Percentiles rank a stretch among this genome's conserved stretches.
These are phyloP conservation scores for Aspergillus pseudoviridinutans DNA, from an alignment of 2,329 filamentous ascomycete genomes.

Conservation along the genomic window DNA sequence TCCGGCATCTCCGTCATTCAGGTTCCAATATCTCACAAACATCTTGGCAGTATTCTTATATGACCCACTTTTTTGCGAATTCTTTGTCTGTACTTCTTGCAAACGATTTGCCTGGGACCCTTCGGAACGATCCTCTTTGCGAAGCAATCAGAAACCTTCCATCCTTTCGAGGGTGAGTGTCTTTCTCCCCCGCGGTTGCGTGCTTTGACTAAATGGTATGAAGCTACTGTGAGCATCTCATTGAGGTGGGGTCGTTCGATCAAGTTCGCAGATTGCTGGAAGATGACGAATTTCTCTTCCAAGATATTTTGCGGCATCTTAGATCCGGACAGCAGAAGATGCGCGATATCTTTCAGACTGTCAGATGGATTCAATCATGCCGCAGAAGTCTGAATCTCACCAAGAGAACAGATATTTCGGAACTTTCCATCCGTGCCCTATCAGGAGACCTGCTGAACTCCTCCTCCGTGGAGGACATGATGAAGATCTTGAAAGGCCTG, in stretches of 20 bases:
- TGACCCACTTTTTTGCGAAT: constrained; percentile 63
- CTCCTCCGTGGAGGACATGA: constrained; percentile 48
- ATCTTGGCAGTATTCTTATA: constrained; percentile 52
- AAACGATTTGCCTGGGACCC: constrained; percentile 15
- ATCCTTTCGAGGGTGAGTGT: constrained; percentile 49
- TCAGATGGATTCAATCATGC: constrained; percentile 25
- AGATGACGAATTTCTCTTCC: constrained; percentile 46
- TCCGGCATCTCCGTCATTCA: background rate
- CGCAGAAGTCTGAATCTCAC: constrained; percentile 25
- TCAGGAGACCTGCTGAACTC: constrained; percentile 52
- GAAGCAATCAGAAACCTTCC: constrained; percentile 55
- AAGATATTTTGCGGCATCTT: constrained; percentile 38
- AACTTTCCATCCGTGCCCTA: constrained; percentile 40
- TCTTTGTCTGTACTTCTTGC: constrained; percentile 51
- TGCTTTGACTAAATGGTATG: constrained; percentile 11
- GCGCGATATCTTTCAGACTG: constrained; percentile 30
- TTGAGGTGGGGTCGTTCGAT: constrained; percentile 34
- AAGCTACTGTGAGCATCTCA: constrained; percentile 40
- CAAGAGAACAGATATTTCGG: constrained; percentile 31
- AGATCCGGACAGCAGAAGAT: constrained; percentile 38
- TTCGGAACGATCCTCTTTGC: constrained; percentile 42
- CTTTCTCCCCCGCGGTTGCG: background rate
- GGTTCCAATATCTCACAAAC: constrained; percentile 6
- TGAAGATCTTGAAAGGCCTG: constrained; percentile 50
- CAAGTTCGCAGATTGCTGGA: constrained; percentile 47